Evolutionary conservation across 2,329 filamentous ascomycete species (phyloP), one percentile per base, ranked within the genome.

Genomic region (Fusarium hostae): DNA sequence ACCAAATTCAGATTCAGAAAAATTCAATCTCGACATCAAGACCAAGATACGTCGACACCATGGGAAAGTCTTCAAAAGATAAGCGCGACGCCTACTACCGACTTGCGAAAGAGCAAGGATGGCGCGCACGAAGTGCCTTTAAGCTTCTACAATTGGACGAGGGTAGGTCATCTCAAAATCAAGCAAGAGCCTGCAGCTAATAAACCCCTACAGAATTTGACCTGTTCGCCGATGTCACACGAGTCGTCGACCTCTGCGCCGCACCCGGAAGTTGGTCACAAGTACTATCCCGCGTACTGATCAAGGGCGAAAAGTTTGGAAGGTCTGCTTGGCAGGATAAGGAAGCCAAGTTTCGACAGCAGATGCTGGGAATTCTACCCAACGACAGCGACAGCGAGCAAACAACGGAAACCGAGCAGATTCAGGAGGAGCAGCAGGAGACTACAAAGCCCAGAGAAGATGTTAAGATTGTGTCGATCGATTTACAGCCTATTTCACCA

Each of bases 61-160:
- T 97, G 95, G 95, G 95, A 3, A 98, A 98, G 81, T 97, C 96
- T 3, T 98, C 95, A 51, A 99, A 99, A 82, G 96, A 99, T 80
- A 99, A 99, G 84, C 93, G 96, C 58, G 96, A 99, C 81, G 95
- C 95, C 48, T 99, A 99, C 84, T 99, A 99, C 79, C 90, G 96
- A 59, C 92, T 99, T 12, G 96, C 96, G 22, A 99, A 99, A 84
- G 96, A 99, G 82, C 96, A 99, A 85, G 97, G 97, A 72, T 99
- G 96, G 95, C 93, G 96, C 39, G 96, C 96, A 32, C 89, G 96
- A 63, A 97, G 94, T 74, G 96, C 96, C 12, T 99, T 98, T 86
- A 99, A 99, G 83, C 89, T 99, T 28, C 90, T 99, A 16, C 96
- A 99, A 82, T 90, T 99, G 28, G 95, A 99, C 80, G 94, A 91